Conservation (phyloP, 2,329 filamentous ascomycete species). For the Penicillium nordicum region DNA sequence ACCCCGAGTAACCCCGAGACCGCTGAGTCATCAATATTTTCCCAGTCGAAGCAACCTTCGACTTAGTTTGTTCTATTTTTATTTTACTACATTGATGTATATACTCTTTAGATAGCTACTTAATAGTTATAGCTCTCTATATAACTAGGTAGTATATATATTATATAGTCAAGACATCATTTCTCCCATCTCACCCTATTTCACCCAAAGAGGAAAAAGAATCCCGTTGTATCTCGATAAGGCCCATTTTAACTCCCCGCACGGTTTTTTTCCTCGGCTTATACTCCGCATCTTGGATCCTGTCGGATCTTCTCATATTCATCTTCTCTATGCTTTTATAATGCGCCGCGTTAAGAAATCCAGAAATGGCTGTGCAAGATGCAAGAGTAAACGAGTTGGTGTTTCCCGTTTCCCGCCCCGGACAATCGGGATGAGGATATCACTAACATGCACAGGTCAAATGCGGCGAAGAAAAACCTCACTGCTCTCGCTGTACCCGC, state of each 20-base stretch:
- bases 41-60: background rate
- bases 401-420: background rate
- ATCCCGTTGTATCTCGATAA: slow-evolving; percentile 15
- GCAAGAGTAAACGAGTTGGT: slow-evolving; percentile 41
- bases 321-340: background rate
- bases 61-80: background rate
- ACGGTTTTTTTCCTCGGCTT: background rate
- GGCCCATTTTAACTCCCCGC: slow-evolving; percentile 14
- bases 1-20: too few species aligned
- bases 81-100: background rate
- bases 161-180: background rate
- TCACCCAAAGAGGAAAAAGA: slow-evolving; percentile 15
- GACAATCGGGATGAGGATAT: background rate
- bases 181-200: background rate
- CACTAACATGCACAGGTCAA: slow-evolving; percentile 31
- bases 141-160: background rate
- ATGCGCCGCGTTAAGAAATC: slow-evolving; percentile 44
- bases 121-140: background rate
- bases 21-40: slow-evolving; percentile 3
- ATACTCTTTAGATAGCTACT: background rate
- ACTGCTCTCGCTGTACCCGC: slow-evolving; percentile 39
- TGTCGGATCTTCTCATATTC: slow-evolving; percentile 4
- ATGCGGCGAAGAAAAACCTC: slow-evolving; percentile 41
- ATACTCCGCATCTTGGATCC: slow-evolving; percentile 10
- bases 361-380: slow-evolving; percentile 42